A percentile compares a stretch with the other conserved stretches of the same genome.
Evolutionary conservation across 495 filamentous ascomycete genomes (phyloP).

Genomic region (Penicillium longicatenatum): DNA sequence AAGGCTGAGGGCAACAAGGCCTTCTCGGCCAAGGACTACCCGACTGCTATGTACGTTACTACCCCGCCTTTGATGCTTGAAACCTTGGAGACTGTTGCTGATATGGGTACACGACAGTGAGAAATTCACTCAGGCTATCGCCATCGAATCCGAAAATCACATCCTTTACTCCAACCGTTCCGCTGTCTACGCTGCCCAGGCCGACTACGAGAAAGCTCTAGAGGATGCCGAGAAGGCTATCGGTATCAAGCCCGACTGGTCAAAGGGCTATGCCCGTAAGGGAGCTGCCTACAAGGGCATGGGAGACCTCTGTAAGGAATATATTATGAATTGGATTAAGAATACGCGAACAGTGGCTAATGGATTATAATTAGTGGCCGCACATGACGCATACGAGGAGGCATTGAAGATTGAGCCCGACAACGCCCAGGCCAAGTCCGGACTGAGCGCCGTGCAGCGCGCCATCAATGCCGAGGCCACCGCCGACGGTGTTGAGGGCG

Average conservation of each 20-base stretch:
- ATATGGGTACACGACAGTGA: slow-evolving; percentile 54
- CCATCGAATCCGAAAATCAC: slow-evolving; percentile 85
- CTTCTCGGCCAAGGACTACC: slow-evolving; percentile 93
- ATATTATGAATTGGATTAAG: not conserved
- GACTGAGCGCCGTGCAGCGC: slow-evolving; percentile 76
- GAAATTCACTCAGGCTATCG: slow-evolving; percentile 92
- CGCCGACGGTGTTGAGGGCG: slow-evolving; percentile 64
- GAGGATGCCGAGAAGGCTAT: slow-evolving; percentile 91
- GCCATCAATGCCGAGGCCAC: slow-evolving; percentile 82
- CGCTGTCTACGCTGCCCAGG: slow-evolving; percentile 90
- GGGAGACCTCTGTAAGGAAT: slow-evolving; percentile 69
- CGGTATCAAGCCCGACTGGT: slow-evolving; percentile 96
- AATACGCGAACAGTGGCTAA: not conserved
- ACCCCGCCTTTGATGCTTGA: slow-evolving; percentile 30
- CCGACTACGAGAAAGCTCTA: slow-evolving; percentile 80
- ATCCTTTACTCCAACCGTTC: slow-evolving; percentile 98
- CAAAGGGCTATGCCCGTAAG: slow-evolving; percentile 92
- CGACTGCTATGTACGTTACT: slow-evolving; percentile 83
- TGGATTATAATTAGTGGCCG: slow-evolving; percentile 55
- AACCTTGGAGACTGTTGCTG: slow-evolving; percentile 16
- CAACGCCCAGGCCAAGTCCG: slow-evolving; percentile 91
- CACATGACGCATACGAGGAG: slow-evolving; percentile 86
- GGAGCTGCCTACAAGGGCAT: slow-evolving; percentile 86
- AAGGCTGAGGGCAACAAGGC: slow-evolving; percentile 98
- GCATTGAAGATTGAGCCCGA: slow-evolving; percentile 87